Percentiles rank a stretch among this genome's conserved stretches.
Conservation (phyloP, 345 rosid species). For the Ricinus communis region DNA sequence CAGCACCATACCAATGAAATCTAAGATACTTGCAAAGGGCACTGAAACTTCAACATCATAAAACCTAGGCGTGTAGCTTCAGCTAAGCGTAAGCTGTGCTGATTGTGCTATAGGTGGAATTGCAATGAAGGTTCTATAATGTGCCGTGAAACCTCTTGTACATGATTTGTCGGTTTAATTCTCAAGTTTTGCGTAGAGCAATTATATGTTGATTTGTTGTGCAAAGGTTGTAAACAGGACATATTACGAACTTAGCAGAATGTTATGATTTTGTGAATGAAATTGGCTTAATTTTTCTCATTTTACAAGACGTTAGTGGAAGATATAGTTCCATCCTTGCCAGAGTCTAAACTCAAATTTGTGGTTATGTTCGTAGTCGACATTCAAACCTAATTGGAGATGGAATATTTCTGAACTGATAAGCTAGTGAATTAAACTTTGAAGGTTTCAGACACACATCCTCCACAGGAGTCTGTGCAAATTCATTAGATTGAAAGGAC, state of each 20-base stretch:
- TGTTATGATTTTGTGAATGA: neutral
- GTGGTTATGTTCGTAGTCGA: no score
- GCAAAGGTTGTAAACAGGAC: slow-evolving; percentile 16
- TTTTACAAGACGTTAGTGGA: neutral
- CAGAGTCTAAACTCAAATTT: no score
- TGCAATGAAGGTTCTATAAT: neutral
- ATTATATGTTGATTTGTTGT: slow-evolving; percentile 23
- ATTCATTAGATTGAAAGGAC: no score
- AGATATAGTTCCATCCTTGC: no score
- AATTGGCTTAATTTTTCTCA: neutral
- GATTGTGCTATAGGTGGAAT: slow-evolving; percentile 15
- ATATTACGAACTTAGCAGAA: neutral
- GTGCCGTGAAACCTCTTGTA: slow-evolving; percentile 20
- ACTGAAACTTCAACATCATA: slow-evolving; percentile 17
- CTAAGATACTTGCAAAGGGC: slow-evolving; percentile 33
- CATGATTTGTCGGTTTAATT: slow-evolving; percentile 26
- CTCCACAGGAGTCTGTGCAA: no score
- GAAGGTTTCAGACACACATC: no score
- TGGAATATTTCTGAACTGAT: no score
- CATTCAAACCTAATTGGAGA: no score
- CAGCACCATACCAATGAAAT: slow-evolving; percentile 22
- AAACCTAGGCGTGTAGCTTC: neutral
- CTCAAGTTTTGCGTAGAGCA: slow-evolving; percentile 23
- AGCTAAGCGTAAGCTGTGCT: slow-evolving; percentile 27
- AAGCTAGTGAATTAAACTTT: no score